Conservation (phyloP, 2,329 filamentous ascomycete genomes). For the Scopulariopsis brevicaulis region DNA sequence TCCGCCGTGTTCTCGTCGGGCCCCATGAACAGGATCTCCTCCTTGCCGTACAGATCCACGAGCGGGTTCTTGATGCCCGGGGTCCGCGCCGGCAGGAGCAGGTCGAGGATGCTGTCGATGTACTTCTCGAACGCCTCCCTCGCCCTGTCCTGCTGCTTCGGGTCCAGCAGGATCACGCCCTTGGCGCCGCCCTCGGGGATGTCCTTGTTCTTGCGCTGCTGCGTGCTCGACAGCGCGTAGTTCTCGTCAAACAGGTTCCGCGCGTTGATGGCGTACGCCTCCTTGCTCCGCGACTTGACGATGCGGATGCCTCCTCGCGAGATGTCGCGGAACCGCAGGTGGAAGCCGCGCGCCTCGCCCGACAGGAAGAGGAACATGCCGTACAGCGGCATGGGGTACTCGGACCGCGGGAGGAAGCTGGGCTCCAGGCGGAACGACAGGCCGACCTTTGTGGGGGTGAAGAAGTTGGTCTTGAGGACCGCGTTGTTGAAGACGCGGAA, state of each 20-base stretch:
- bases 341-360: constrained; percentile 93
- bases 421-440: constrained; percentile 92
- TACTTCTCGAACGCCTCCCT: constrained; percentile 97
- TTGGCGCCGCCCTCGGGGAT: constrained; percentile 98
- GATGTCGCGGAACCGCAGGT: constrained; percentile 94
- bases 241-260: constrained; percentile 97
- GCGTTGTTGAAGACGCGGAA: constrained; percentile 93
- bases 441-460: constrained; percentile 94
- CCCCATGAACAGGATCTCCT: constrained; percentile 97
- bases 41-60: constrained; percentile 86
- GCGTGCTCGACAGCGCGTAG: constrained; percentile 94
- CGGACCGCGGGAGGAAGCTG: constrained; percentile 75
- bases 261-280: constrained; percentile 93
- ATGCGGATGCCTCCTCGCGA: constrained; percentile 95
- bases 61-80: constrained; percentile 99
- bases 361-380: constrained; percentile 99
- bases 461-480: constrained; percentile 95
- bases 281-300: constrained; percentile 93
- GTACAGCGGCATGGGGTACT: constrained; percentile 88
- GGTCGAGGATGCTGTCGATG: constrained; percentile 95
- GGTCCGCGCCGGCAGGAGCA: constrained; percentile 78
- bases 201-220: constrained; percentile 99
- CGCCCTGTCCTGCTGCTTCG: constrained; percentile 87
- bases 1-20: constrained; percentile 98
- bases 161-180: constrained; percentile 89